Evolutionary conservation across 148 eudicot genomes (phyloP).

Genomic region (Dysphania ambrosioides): DNA sequence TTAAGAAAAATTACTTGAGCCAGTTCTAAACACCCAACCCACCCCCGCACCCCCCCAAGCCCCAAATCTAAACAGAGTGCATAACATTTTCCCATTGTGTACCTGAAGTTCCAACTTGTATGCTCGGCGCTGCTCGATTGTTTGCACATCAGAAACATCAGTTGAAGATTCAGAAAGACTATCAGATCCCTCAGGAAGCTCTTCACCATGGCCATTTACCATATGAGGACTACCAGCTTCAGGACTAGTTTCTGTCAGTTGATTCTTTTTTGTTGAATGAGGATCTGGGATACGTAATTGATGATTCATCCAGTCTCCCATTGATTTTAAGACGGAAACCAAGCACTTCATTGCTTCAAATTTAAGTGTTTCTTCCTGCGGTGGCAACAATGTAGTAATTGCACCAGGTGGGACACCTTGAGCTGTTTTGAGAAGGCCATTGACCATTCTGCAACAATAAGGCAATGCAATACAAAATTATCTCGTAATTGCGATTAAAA

Average conservation of each 20-base stretch:
- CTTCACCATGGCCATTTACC: conserved; percentile 73
- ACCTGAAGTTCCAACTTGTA: conserved; percentile 99
- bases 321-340: conserved; percentile 75
- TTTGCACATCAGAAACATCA: conserved; percentile 85
- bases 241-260: conserved; percentile 48
- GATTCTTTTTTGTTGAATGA: conserved; percentile 51
- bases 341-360: conserved; percentile 96
- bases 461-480: background rate
- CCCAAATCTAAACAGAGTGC: background rate
- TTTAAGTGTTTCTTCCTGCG: conserved; percentile 82
- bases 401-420: conserved; percentile 97
- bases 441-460: conserved; percentile 73
- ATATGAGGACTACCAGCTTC: conserved; percentile 51
- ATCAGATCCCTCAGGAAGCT: conserved; percentile 72
- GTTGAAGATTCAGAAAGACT: conserved; percentile 67
- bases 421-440: conserved; percentile 99
- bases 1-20: background rate
- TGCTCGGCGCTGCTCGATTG: conserved; percentile 96
- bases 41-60: background rate
- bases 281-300: conserved; percentile 88
- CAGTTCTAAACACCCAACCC: background rate
- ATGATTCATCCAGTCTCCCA: conserved; percentile 98
- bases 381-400: conserved; percentile 76
- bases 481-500: conserved; percentile 3
- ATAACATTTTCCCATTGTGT: conserved; percentile 1